phyloP scores from a whole-genome alignment of 345 rosid species.

The Psidium friedrichsthalianum region DNA sequence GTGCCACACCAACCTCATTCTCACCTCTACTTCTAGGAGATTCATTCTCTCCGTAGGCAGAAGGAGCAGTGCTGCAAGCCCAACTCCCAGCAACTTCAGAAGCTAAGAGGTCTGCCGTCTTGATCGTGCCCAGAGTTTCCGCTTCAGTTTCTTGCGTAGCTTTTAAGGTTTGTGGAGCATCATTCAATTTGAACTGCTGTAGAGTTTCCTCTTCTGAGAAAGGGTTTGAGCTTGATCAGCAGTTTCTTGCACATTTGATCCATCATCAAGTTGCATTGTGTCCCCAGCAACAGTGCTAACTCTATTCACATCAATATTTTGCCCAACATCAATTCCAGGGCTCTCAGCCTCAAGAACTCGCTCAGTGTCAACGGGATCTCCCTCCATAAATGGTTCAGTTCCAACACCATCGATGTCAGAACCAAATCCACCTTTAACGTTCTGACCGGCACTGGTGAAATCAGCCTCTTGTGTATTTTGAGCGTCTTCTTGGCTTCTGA shows the following conservation, averaged over 20 bases:
- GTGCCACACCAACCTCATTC: constrained; percentile 19
- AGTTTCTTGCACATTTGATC: constrained; percentile 33
- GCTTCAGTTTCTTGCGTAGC: constrained; percentile 51
- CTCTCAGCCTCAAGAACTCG: constrained; percentile 73
- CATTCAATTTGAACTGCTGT: constrained; percentile 15
- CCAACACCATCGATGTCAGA: constrained; percentile 67
- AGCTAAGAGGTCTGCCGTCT: constrained; percentile 72
- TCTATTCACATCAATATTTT: constrained; percentile 25
- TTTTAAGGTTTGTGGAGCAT: constrained; percentile 22
- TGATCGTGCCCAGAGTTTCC: constrained; percentile 51
- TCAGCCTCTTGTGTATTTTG: constrained; percentile 77
- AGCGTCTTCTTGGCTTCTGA: constrained; percentile 56
- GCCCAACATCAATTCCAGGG: constrained; percentile 31
- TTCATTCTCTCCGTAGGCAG: constrained; percentile 66
- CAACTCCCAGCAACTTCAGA: constrained; percentile 90
- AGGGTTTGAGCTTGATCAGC: constrained; percentile 19
- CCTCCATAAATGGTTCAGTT: constrained; percentile 41
- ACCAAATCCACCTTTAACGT: constrained; percentile 61
- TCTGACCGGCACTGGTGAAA: constrained; percentile 34
- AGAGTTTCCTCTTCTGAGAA: constrained; percentile 4
- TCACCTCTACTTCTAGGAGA: constrained; percentile 37
- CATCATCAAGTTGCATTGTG: constrained; percentile 80
- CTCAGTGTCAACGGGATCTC: constrained; percentile 22
- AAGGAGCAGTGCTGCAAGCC: constrained; percentile 82
- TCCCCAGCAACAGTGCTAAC: constrained; percentile 38